Percentiles rank a stretch among this genome's conserved stretches.
Evolutionary conservation across 2,329 filamentous ascomycete genomes (phyloP).

Genomic region (Aaosphaeria pasadenensis): DNA sequence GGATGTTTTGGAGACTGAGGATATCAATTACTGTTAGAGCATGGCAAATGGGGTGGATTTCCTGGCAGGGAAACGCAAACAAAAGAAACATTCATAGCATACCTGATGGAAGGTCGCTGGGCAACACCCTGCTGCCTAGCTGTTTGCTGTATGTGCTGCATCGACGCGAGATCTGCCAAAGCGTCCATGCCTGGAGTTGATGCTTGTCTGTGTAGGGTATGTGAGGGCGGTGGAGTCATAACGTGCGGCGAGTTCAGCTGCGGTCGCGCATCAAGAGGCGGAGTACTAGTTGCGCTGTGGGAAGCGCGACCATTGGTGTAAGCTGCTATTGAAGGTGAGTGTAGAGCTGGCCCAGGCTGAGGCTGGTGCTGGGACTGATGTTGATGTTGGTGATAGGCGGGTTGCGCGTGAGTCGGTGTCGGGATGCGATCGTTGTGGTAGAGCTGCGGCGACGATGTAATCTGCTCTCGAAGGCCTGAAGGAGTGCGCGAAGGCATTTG

Average conservation of each 20-base stretch:
- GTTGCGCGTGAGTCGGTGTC: constrained; percentile 23
- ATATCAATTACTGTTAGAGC: not conserved
- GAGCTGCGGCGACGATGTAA: constrained; percentile 30
- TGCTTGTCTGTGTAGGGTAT: constrained; percentile 36
- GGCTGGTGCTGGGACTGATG: constrained; percentile 6
- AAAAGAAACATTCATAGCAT: constrained; percentile 16
- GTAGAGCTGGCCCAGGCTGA: constrained; percentile 13
- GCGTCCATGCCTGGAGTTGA: constrained; percentile 49
- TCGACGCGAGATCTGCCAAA: constrained; percentile 47
- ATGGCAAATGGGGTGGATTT: not conserved
- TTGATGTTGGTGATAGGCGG: constrained; percentile 9
- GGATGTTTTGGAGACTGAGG: constrained; percentile 24
- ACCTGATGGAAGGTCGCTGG: constrained; percentile 34
- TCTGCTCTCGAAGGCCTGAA: constrained; percentile 44
- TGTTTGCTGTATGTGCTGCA: constrained; percentile 46
- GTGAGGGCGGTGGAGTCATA: constrained; percentile 24
- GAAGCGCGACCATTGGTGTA: constrained; percentile 26
- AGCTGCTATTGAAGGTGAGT: constrained; percentile 24
- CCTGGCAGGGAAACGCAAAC: not conserved
- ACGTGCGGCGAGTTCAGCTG: constrained; percentile 8
- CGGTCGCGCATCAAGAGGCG: constrained; percentile 11
- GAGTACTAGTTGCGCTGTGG: constrained; percentile 32
- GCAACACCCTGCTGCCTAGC: constrained; percentile 34
- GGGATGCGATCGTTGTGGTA: constrained; percentile 12
- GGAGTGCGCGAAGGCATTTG: constrained; percentile 38